Percentiles rank a stretch among this genome's conserved stretches.
Conservation (phyloP, 768 basidiomycete species). For the Russula compacta region DNA sequence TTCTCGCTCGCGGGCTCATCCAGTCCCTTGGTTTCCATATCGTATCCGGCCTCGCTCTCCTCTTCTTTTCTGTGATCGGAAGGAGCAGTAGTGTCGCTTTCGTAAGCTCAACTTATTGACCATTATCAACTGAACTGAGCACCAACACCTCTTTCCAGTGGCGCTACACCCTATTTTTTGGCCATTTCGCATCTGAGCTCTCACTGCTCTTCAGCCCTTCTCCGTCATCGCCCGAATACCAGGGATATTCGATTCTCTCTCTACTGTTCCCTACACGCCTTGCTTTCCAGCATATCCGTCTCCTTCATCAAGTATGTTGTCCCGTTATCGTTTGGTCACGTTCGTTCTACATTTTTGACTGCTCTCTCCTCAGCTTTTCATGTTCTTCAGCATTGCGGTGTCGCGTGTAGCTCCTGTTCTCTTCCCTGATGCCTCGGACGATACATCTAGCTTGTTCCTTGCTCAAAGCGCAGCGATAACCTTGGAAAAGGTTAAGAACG, state of each 20-base stretch:
- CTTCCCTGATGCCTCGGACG: conserved; percentile 31
- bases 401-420: conserved; percentile 62
- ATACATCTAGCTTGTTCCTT: neutral
- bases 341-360: neutral
- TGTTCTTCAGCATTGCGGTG: conserved; percentile 65
- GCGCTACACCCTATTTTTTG: conserved; percentile 68
- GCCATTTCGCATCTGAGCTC: conserved; percentile 53
- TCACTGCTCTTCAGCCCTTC: conserved; percentile 55
- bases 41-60: conserved; percentile 44
- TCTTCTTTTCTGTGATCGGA: conserved; percentile 57
- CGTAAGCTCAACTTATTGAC: conserved; percentile 34
- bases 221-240: conserved; percentile 26
- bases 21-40: conserved; percentile 60
- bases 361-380: conserved; percentile 35
- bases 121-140: neutral
- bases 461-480: neutral
- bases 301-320: conserved; percentile 49
- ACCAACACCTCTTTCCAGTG: conserved; percentile 40
- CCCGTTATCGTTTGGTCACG: no score
- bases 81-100: conserved; percentile 52
- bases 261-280: conserved; percentile 51
- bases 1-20: conserved; percentile 54
- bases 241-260: conserved; percentile 26
- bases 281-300: conserved; percentile 65
- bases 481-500: conserved; percentile 6